These are phyloP conservation scores for Cyberlindnera xylosilytica DNA, from an alignment of 805 yeast species.

Conservation along the genomic window DNA sequence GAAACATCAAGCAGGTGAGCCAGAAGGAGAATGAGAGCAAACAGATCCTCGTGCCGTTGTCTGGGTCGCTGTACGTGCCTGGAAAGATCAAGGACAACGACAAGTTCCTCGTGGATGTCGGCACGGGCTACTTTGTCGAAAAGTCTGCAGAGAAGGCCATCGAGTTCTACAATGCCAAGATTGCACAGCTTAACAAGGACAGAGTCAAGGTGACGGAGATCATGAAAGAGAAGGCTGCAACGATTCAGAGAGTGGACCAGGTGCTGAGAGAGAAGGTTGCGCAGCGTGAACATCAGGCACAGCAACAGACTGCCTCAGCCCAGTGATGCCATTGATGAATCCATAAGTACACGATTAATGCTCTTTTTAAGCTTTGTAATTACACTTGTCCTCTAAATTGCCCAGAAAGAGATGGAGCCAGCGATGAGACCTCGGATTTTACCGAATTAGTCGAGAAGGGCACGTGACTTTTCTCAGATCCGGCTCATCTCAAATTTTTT, in stretches of 20 bases:
- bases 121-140: conserved; percentile 93
- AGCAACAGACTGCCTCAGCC: background rate
- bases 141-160: conserved; percentile 66
- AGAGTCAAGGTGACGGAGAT: conserved; percentile 69
- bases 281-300: background rate
- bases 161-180: conserved; percentile 68
- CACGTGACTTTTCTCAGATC: too few relatives aligned
- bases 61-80: conserved; percentile 86
- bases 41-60: conserved; percentile 77
- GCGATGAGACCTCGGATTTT: too few relatives aligned
- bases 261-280: conserved; percentile 49
- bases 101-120: conserved; percentile 85
- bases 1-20: conserved; percentile 58
- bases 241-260: conserved; percentile 58
- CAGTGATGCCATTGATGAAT: too few relatives aligned
- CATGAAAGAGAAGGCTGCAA: conserved; percentile 68
- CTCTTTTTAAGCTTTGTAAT: too few relatives aligned
- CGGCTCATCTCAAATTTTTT: conserved; percentile 16
- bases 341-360: too few relatives aligned
- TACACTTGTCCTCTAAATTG: too few relatives aligned
- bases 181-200: conserved; percentile 69
- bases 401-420: too few relatives aligned
- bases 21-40: conserved; percentile 39
- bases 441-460: too few relatives aligned
- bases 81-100: conserved; percentile 67